A percentile compares a stretch with the other conserved stretches of the same genome.
These are phyloP conservation scores for Terana coerulea DNA, from an alignment of 768 basidiomycete genomes.

Conservation along the genomic window DNA sequence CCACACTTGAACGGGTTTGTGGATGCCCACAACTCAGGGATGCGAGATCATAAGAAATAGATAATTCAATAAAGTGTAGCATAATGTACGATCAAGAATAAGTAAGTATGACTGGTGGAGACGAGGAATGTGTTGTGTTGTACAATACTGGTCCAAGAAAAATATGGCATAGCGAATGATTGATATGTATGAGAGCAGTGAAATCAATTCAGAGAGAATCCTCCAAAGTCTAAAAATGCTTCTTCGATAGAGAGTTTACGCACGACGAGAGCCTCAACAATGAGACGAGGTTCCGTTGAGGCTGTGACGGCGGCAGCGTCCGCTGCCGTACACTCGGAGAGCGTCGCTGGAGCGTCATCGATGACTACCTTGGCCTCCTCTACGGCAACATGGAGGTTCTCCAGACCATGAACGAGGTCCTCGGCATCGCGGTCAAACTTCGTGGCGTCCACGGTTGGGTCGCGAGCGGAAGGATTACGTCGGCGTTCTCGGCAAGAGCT, in stretches of 20 bases:
- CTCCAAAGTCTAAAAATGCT: conserved; percentile 67
- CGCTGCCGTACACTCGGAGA: conserved; percentile 4
- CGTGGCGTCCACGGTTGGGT: conserved; percentile 23
- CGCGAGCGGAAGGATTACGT: neutral
- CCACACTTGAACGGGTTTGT: too few species aligned
- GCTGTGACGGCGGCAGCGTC: conserved; percentile 11
- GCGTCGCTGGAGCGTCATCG: conserved; percentile 1
- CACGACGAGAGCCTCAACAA: conserved; percentile 79
- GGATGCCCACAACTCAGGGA: too few species aligned
- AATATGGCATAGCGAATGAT: too few species aligned
- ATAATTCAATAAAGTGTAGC: too few species aligned
- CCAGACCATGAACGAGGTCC: conserved; percentile 29
- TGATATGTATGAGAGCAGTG: neutral
- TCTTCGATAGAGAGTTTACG: conserved; percentile 75
- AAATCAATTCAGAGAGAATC: conserved; percentile 18
- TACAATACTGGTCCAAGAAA: neutral
- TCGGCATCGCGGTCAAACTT: conserved; percentile 22
- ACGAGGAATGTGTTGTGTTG: neutral
- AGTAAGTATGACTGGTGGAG: too few species aligned
- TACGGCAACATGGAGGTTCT: conserved; percentile 31
- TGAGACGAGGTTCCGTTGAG: conserved; percentile 48
- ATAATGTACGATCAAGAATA: too few species aligned
- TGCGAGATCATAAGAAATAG: too few species aligned
- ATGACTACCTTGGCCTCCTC: conserved; percentile 16
- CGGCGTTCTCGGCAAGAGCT: neutral